Evolutionary conservation across 805 yeast species (phyloP), one percentile per base, ranked within the genome.

Genomic region (Millerago galiae): DNA sequence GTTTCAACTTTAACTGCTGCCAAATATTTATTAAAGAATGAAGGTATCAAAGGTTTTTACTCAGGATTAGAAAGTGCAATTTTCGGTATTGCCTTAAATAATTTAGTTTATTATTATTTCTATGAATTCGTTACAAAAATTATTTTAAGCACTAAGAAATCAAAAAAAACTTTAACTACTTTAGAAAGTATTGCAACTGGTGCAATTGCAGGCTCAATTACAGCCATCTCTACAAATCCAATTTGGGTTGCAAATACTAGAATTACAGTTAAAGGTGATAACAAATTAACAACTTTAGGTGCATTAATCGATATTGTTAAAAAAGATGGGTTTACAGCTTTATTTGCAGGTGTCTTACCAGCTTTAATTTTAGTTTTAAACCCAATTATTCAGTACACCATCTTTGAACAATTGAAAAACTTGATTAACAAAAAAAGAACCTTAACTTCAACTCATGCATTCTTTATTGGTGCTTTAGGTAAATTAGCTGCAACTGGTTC

Each of bases 201-300:
- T 24, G 82, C 93, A 1, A 70, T 86, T 55, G 95, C 96, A 2
- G 96, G 97, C 0, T 75, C 89, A 9, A 75, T 88, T 31, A 88
- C 96, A 3, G 84, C 89, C 38, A 67, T 84, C 16, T 72, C 81
- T 10, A 81, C 95, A 11, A 89, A 89, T 61, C 97, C 97, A 18
- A 79, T 87, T 52, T 89, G 97, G 97, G 95, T 89, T 35, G 93
- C 95, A 35, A 89, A 89, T 60, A 89, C 97, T 3, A 74, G 96
- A 57, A 79, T 83, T 75, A 85, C 95, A 53, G 88, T 90, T 15
- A 50, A 53, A 13, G 58, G 54, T 35, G 46, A 42, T 27, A 38
- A 48, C 40, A 40, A 60, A 50, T 50, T 68, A 25, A 66, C 66
- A 35, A 78, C 90, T 2, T 50, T 84, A 33, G 65, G 65, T 38